These are phyloP conservation scores for Lachnellula willkommii DNA, from an alignment of 2,329 filamentous ascomycete genomes.

Conservation along the genomic window DNA sequence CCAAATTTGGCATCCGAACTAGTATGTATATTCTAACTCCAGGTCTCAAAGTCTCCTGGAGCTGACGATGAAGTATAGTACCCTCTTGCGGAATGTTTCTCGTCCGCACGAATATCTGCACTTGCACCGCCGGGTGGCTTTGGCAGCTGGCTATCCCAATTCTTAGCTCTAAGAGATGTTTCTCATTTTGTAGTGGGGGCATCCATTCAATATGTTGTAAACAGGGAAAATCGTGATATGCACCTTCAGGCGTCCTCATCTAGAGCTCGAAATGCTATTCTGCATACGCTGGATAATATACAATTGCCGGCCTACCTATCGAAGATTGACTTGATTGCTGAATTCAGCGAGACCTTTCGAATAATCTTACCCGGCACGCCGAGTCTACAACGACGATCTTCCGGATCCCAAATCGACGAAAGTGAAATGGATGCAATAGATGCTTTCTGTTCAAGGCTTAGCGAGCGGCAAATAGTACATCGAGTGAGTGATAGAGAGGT, in stretches of 20 bases:
- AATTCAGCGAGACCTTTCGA: conserved; percentile 34
- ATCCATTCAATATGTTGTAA: conserved; percentile 35
- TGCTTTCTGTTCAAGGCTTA: conserved; percentile 32
- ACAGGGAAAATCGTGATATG: conserved; percentile 33
- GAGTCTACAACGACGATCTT: conserved; percentile 25
- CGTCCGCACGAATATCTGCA: conserved; percentile 32
- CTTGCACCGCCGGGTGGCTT: conserved; percentile 30
- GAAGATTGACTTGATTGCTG: conserved; percentile 33
- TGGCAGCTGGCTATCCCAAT: conserved; percentile 36
- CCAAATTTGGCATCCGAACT: conserved; percentile 36
- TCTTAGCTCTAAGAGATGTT: conserved; percentile 37
- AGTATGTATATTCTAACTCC: conserved; percentile 23
- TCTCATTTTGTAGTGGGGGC: conserved; percentile 37
- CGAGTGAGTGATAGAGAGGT: conserved; percentile 38
- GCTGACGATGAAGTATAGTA: conserved; percentile 27
- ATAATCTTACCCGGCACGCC: conserved; percentile 36
- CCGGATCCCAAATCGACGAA: conserved; percentile 30
- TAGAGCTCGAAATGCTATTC: conserved; percentile 34
- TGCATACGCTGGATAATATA: conserved; percentile 34
- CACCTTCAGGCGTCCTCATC: conserved; percentile 33
- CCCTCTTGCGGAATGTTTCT: conserved; percentile 34
- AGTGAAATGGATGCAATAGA: conserved; percentile 36
- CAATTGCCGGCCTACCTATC: conserved; percentile 33
- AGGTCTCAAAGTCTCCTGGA: neutral
- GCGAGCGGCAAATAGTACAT: conserved; percentile 33